Percentiles rank a stretch among this genome's conserved stretches.
Conservation (phyloP, 1,284 basidiomycete genomes). For the Cutaneotrichosporon curvatum region DNA sequence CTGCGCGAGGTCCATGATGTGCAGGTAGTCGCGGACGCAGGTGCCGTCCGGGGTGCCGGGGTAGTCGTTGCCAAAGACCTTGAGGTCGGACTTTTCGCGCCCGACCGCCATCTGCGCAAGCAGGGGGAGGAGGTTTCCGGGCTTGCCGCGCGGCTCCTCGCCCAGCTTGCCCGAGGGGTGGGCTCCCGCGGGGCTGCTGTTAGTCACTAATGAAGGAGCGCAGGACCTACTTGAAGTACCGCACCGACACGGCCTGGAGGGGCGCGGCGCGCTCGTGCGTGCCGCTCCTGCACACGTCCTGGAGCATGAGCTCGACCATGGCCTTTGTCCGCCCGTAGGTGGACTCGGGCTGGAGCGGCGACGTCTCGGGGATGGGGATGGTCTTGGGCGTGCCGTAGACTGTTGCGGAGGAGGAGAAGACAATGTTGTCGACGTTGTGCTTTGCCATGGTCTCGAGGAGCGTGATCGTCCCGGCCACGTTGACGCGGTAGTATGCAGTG, state of each 20-base stretch:
- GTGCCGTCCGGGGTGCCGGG: slow-evolving; percentile 80
- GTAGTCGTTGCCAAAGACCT: slow-evolving; percentile 97
- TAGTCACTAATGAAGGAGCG: not conserved
- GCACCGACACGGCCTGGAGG: slow-evolving; percentile 44
- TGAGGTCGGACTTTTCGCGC: slow-evolving; percentile 71
- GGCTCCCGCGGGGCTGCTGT: slow-evolving; percentile 81
- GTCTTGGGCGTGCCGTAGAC: slow-evolving; percentile 90
- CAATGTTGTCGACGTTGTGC: slow-evolving; percentile 49
- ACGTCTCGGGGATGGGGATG: slow-evolving; percentile 92
- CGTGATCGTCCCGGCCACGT: slow-evolving; percentile 74
- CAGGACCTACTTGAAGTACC: slow-evolving; percentile 86
- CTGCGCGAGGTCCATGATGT: slow-evolving; percentile 88
- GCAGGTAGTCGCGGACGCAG: slow-evolving; percentile 95
- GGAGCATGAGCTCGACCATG: slow-evolving; percentile 84
- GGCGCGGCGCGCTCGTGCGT: slow-evolving; percentile 17
- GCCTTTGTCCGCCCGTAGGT: slow-evolving; percentile 94
- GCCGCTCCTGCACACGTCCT: slow-evolving; percentile 77
- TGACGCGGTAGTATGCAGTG: slow-evolving; percentile 85
- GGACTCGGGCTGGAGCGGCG: slow-evolving; percentile 79
- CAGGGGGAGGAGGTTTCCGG: slow-evolving; percentile 89
- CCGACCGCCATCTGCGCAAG: slow-evolving; percentile 95
- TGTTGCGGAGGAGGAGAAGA: slow-evolving; percentile 98
- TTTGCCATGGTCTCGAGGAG: slow-evolving; percentile 74
- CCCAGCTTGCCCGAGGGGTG: slow-evolving; percentile 90
- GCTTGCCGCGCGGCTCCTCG: slow-evolving; percentile 90